phyloP scores from a whole-genome alignment of 176 grass and related monocot species.

The Ampelocalamus luodianensis region DNA sequence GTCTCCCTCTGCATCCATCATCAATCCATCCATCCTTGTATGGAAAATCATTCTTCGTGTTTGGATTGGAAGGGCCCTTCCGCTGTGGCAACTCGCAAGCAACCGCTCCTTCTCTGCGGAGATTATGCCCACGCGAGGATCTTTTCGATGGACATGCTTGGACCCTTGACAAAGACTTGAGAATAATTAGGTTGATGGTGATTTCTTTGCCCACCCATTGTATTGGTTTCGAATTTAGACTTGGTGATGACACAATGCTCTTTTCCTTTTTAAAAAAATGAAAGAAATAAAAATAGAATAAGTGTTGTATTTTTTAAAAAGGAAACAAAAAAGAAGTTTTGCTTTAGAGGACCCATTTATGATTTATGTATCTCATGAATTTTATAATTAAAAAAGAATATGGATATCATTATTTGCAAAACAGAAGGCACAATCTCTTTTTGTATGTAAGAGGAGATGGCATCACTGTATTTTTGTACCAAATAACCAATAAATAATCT shows the following conservation, averaged over 20 bases:
- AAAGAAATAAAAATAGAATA: neutral
- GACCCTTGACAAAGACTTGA: too few species aligned
- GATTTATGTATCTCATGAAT: neutral
- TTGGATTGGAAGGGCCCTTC: neutral
- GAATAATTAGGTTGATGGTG: too few species aligned
- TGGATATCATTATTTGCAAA: neutral
- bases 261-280: too few species aligned
- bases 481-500: constrained; percentile 23
- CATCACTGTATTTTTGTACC: neutral
- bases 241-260: too few species aligned
- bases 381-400: neutral
- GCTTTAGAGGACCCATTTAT: neutral
- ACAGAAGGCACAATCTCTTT: neutral
- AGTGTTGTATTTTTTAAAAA: too few species aligned
- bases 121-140: neutral
- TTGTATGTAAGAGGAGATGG: neutral
- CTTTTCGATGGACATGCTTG: too few species aligned
- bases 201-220: too few species aligned
- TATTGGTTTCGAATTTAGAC: too few species aligned
- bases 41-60: neutral
- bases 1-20: neutral
- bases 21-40: too few species aligned
- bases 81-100: neutral
- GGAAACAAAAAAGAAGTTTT: neutral
- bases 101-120: neutral